phyloP scores from a whole-genome alignment of 768 basidiomycete species.

The Naganishia onofrii region DNA sequence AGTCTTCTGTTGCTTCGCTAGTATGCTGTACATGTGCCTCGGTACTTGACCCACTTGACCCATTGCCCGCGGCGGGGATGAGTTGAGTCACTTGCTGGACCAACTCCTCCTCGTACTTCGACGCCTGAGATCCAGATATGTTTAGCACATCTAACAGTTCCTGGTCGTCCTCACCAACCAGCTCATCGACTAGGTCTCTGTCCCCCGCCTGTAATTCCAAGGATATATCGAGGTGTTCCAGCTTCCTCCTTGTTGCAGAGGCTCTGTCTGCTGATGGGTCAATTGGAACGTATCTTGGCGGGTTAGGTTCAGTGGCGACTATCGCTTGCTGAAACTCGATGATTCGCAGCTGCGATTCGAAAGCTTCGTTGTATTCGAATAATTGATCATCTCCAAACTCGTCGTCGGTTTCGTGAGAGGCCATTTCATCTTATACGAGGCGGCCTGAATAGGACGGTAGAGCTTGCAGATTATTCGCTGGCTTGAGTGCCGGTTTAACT shows the following conservation, averaged over 20 bases:
- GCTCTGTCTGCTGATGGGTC: not conserved
- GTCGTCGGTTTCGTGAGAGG: conserved; percentile 14
- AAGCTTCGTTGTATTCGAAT: conserved; percentile 22
- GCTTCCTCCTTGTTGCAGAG: conserved; percentile 13
- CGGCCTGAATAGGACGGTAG: not conserved
- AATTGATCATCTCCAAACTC: conserved; percentile 23
- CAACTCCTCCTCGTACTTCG: conserved; percentile 24
- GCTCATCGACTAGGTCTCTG: not conserved
- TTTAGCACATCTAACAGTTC: not conserved
- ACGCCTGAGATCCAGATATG: conserved; percentile 20
- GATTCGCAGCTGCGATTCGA: conserved; percentile 12
- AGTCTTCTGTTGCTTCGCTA: not conserved
- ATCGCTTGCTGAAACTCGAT: conserved; percentile 4
- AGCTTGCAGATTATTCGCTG: no score
- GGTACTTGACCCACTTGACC: not conserved
- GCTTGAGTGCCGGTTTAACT: no score
- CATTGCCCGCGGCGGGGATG: not conserved
- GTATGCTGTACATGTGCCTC: not conserved
- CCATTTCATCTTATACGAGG: not conserved
- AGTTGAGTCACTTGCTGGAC: conserved; percentile 25
- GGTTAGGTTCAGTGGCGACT: no score
- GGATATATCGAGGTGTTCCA: conserved; percentile 10
- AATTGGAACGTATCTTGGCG: not conserved
- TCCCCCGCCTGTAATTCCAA: not conserved
- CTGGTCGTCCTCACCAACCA: conserved; percentile 7